Base-by-base conservation (phyloP, 164 flowering plant species). In the Berberis thunbergii region DNA sequence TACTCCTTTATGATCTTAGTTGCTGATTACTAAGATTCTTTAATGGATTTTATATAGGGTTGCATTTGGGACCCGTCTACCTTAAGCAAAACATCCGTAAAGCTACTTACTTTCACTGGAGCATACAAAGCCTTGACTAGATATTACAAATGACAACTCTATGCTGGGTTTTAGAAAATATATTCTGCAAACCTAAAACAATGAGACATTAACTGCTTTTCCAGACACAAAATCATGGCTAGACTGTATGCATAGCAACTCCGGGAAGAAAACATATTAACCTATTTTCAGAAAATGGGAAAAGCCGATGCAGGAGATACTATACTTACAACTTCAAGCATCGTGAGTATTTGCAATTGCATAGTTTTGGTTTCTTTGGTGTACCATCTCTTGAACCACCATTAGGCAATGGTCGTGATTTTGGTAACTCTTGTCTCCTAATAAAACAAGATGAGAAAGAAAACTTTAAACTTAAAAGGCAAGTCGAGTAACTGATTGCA, bases 261-360 rank as follows among this genome's bases (percentile, higher is more conserved):
- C 45, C 48, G 43, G 1, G 39, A 1, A 13, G 39, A 64, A 2
- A 45, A 45, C 52, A 56, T 1, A 40, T 0, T 43, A n/a, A 41
- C 42, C 50, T 50, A 45, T 12, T 42, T 9, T 46, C 7, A 49
- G 49, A 61, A 12, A 7, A 44, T 48, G 4, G 4, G 41, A 43
- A 43, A 2, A 41, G 45, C 50, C 13, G 61, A 13, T 60, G 1
- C 57, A 49, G 60, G 11, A 59, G 54, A 10, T 49, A 3, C 55
- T 57, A 45, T 57, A 77, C 99, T 89, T 81, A 94, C 97, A 89
- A 71, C 73, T 94, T 94, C 77, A 94, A 77, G 74, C 99, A 94
- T 44, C 79, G 79, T 1, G 99, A 94, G 67, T 91, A 83, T 74
- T 87, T 94, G 78, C 97, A 94, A 72, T 89, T 91, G 70, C 99